A percentile compares a stretch with the other conserved stretches of the same genome.
Evolutionary conservation across 2,329 filamentous ascomycete genomes (phyloP).

Genomic region (Chrysoporthe deuterocubensis): DNA sequence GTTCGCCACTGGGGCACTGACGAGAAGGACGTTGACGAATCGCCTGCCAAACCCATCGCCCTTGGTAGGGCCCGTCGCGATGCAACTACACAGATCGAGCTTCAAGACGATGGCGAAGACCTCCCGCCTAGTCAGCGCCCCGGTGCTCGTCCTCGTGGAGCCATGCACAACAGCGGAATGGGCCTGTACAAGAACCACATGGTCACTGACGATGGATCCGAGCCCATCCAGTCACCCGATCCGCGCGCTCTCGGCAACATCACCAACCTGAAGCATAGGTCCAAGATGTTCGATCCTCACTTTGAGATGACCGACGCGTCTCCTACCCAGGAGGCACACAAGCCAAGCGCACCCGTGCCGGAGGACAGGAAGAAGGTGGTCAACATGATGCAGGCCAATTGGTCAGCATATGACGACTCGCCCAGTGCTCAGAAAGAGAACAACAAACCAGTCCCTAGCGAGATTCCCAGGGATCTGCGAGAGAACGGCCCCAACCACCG

Average conservation of each 20-base stretch:
- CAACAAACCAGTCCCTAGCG: slow-evolving; percentile 40
- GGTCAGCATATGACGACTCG: slow-evolving; percentile 60
- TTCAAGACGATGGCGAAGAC: slow-evolving; percentile 77
- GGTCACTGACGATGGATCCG: slow-evolving; percentile 61
- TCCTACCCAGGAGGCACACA: slow-evolving; percentile 49
- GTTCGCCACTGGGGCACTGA: slow-evolving; percentile 81
- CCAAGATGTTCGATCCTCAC: slow-evolving; percentile 77
- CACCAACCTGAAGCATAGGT: slow-evolving; percentile 73
- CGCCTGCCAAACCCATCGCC: slow-evolving; percentile 55
- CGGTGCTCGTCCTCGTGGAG: slow-evolving; percentile 53
- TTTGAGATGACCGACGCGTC: slow-evolving; percentile 76
- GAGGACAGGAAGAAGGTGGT: slow-evolving; percentile 70
- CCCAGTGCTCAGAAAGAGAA: slow-evolving; percentile 59
- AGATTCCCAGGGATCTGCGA: slow-evolving; percentile 23
- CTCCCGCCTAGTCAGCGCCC: slow-evolving; percentile 57
- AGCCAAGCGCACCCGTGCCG: slow-evolving; percentile 39
- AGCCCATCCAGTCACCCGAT: slow-evolving; percentile 42
- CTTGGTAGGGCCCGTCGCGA: slow-evolving; percentile 75
- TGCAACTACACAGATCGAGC: slow-evolving; percentile 80
- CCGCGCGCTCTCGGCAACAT: slow-evolving; percentile 63
- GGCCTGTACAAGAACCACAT: slow-evolving; percentile 79
- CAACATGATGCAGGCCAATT: slow-evolving; percentile 73
- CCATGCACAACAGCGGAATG: slow-evolving; percentile 68
- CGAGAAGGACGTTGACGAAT: slow-evolving; percentile 61
- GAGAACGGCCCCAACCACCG: slow-evolving; percentile 39